Percentiles rank a stretch among this genome's conserved stretches.
Evolutionary conservation across 2,329 filamentous ascomycete species (phyloP).

Genomic region (Camillea tinctor): DNA sequence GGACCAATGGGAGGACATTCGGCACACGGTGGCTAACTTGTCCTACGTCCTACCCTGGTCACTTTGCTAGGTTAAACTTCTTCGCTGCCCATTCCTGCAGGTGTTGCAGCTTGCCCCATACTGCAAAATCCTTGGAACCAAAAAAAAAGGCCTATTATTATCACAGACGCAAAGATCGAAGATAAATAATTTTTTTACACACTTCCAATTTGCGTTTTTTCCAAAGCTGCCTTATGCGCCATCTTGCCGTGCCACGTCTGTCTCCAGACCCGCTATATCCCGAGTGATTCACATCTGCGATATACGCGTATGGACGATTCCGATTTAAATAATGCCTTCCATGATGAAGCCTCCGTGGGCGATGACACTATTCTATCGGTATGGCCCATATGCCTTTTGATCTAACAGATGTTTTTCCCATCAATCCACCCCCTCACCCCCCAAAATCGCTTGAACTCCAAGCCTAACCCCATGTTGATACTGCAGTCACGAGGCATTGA

Average conservation of each 20-base stretch:
- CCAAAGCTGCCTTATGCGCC: neutral
- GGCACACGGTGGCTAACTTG: neutral
- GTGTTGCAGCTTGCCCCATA: neutral
- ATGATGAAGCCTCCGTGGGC: conserved; percentile 34
- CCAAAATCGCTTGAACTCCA: neutral
- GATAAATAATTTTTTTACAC: neutral
- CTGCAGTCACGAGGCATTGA: conserved; percentile 80
- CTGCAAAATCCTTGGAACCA: neutral
- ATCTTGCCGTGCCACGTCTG: neutral
- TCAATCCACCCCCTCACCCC: neutral
- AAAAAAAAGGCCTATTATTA: neutral
- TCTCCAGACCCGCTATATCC: conserved; percentile 1
- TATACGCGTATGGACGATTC: conserved; percentile 35
- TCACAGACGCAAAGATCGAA: neutral
- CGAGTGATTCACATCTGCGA: conserved; percentile 12
- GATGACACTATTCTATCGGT: conserved; percentile 35
- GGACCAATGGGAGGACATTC: neutral
- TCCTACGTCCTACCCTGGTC: neutral
- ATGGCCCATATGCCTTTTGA: conserved; percentile 14
- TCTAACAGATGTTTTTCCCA: conserved; percentile 2
- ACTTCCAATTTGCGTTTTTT: neutral
- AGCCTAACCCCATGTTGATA: conserved; percentile 14
- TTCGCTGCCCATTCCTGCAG: neutral
- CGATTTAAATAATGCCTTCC: conserved; percentile 33
- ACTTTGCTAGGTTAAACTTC: too few relatives aligned